A percentile compares a stretch with the other conserved stretches of the same genome.
phyloP scores from a whole-genome alignment of 805 yeast genomes.

The Cephaloascus fragrans region DNA sequence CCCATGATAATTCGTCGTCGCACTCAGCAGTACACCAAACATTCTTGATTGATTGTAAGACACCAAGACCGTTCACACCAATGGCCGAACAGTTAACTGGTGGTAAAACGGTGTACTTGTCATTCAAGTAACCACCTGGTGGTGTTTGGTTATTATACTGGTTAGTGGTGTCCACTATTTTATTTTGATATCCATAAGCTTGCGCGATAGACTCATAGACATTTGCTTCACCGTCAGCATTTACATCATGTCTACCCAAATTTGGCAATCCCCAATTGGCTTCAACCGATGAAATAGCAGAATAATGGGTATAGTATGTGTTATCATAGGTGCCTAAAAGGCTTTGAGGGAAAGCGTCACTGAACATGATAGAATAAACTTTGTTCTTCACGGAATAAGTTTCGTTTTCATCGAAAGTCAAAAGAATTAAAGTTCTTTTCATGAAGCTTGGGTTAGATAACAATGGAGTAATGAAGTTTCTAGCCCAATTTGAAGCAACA shows the following conservation, averaged over 20 bases:
- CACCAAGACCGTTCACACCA: slow-evolving; percentile 20
- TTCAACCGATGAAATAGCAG: slow-evolving; percentile 37
- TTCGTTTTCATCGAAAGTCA: slow-evolving; percentile 43
- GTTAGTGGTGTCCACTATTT: slow-evolving; percentile 20
- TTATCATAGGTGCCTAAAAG: slow-evolving; percentile 32
- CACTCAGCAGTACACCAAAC: slow-evolving; percentile 17
- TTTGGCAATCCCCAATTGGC: slow-evolving; percentile 41
- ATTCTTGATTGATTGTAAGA: slow-evolving; percentile 18
- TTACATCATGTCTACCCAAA: slow-evolving; percentile 30
- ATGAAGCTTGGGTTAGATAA: slow-evolving; percentile 36
- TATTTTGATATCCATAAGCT: slow-evolving; percentile 17
- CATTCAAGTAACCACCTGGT: slow-evolving; percentile 19
- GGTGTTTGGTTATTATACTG: slow-evolving; percentile 18
- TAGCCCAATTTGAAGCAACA: slow-evolving; percentile 36
- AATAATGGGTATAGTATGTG: slow-evolving; percentile 44
- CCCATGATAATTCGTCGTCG: too few relatives aligned
- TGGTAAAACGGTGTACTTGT: slow-evolving; percentile 16
- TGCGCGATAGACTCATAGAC: slow-evolving; percentile 33
- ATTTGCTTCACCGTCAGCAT: slow-evolving; percentile 34
- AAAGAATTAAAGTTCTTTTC: slow-evolving; percentile 30
- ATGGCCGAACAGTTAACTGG: slow-evolving; percentile 25
- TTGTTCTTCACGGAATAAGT: slow-evolving; percentile 32
- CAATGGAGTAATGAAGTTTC: slow-evolving; percentile 32
- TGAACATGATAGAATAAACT: slow-evolving; percentile 34
- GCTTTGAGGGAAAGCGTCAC: slow-evolving; percentile 33